Evolutionary conservation across 768 basidiomycete genomes (phyloP), one percentile per base, ranked within the genome.

Genomic region (Megacollybia marginata): DNA sequence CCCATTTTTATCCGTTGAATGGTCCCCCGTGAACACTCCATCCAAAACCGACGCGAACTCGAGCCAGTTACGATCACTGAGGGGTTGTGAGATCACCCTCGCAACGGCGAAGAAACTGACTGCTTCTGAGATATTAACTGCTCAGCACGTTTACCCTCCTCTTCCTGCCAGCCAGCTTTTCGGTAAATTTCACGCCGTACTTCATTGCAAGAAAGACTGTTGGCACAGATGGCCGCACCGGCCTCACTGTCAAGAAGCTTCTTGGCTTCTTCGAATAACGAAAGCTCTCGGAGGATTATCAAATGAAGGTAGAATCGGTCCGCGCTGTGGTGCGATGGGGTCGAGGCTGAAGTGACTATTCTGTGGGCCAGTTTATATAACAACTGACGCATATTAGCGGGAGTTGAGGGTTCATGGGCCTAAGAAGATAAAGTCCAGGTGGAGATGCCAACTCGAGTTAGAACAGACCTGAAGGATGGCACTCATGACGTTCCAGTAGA

Each of bases 401-500:
- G 72, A 2, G 88, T 92, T 12, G 71, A 66, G 1, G 72, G 64
- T 56, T 90, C 87, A 53, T 80, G 82, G 4, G 88, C 88, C 87
- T 91, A 51, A n/a, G 34, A 28, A 28, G 19, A 36, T 38, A 31
- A 19, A 48, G 56, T 34, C 28, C 18, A 32, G 33, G 33, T 33
- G 33, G 16, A 28, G 23, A 28, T 28, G 46, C 38, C 18, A 45
- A 42, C 1, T 38, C 6, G 4, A 18, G 10, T 28, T 46, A 42
- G 45, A 19, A 38, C 16, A 36, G 16, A 85, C 88, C 77, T 93
- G 91, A 15, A 92, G 78, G 44, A 90, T 73, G 10, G 86, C 80
- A 52, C 87, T 79, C 59, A 88, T 86, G 33, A 87, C 77, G 54
- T 77, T 83, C 91, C 91, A 93, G 60, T 85, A 92, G 35, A 91